Base-by-base conservation (phyloP, 164 flowering plant species). In the Berberis vulgaris region DNA sequence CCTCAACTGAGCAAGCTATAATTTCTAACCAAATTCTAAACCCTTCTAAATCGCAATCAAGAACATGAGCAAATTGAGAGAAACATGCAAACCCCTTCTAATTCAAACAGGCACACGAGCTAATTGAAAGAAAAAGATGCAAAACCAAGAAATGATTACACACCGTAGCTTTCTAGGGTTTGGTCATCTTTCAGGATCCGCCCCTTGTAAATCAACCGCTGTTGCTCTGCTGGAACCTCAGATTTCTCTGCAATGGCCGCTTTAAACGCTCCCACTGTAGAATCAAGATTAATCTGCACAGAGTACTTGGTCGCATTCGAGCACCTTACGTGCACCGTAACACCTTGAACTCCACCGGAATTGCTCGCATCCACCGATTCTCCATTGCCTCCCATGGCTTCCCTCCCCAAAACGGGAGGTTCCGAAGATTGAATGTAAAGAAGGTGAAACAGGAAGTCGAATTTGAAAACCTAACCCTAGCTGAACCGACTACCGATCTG, bases 141-240 rank as follows among this genome's bases (percentile, higher is more conserved):
- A 58, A 41, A 12, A 6, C 2, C 43, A 7, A 9, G 3, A 58
- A 47, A 3, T 40, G 43, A 65, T 10, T n/a, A 43, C 71, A 41
- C 78, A 91, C 97, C 96, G 64, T 91, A 88, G 71, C 89, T 91
- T 2, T 67, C 79, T 41, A 91, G 86, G 77, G 89, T 84, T 69
- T 85, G 96, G 39, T 91, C 97, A 45, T 91, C 94, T 77, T 91
- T 91, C 73, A 91, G 69, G 73, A 91, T 85, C 75, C 91, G 87
- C 44, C 96, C 96, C 53, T 88, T 88, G 66, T 86, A 91, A 65
- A 88, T 88, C 83, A 88, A 70, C 40, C 94, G 72, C 74, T 91
- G 96, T 69, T 84, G 93, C 46, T 79, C 82, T 39, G 88, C 82
- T 1, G 97, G 90, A 6, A 86, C 76, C 55, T 91, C 94, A 72